Base-by-base conservation (phyloP, 164 flowering plant genomes). In the Stephania cephalantha region DNA sequence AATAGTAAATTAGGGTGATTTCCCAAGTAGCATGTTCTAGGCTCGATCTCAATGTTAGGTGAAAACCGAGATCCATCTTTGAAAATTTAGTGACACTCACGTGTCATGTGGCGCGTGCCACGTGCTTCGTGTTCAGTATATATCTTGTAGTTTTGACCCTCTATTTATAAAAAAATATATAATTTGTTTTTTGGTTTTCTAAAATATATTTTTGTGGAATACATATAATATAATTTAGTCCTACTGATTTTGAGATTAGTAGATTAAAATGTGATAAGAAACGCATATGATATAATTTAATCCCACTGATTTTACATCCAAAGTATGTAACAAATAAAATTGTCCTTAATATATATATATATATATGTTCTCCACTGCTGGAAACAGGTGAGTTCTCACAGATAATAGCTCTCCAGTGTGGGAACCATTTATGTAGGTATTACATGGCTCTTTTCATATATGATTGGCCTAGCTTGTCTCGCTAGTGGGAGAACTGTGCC, bases 401-500 rank as follows among this genome's bases (percentile, higher is more conserved):
- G 18, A 58, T 58, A 55, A 55, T 55, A 55, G 20, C 17, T 7
- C 64, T 15, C 13, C 42, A 35, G 6, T 18, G 64, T 58, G 64
- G 64, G 64, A 58, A 15, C 64, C 13, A 12, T 12, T 58, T 58
- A 12, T 15, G 17, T 58, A n/a, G n/a, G n/a, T 58, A 58, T 58
- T 58, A 15, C 20, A 58, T 58, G 64, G 64, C 20, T 58, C 15
- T 2, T 58, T 18, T 58, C 64, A 18, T 50, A 3, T 35, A 35
- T 50, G 55, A 50, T 50, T 50, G 55, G 12, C 15, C 15, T 11
- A 8, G 55, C 55, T 50, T 50, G 55, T 50, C 55, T 50, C 64
- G 13, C 20, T 58, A 58, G 64, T 58, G 64, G 64, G n/a, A 58
- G 64, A 18, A 58, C 64, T 58, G 64, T 58, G 64, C n/a, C 64